phyloP scores from a whole-genome alignment of 2,329 filamentous ascomycete genomes.

The Sporothrix curviconia region DNA sequence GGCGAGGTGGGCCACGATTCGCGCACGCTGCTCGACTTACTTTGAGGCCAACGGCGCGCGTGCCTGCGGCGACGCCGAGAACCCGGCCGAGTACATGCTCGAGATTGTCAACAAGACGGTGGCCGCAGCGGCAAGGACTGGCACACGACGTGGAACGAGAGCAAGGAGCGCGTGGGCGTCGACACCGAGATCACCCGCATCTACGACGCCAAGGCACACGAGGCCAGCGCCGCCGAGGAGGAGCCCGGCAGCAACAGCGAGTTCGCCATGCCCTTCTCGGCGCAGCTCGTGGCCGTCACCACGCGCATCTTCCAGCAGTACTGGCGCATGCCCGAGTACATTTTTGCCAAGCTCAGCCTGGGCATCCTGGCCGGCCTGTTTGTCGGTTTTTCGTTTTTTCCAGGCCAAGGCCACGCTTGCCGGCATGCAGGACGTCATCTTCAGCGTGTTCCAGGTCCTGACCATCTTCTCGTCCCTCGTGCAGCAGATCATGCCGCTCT shows the following conservation, averaged over 20 bases:
- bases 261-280: conserved; percentile 61
- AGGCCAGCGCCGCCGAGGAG: neutral
- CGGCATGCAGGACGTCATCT: conserved; percentile 60
- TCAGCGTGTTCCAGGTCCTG: conserved; percentile 48
- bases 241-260: conserved; percentile 51
- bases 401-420: too few relatives aligned
- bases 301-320: conserved; percentile 68
- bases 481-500: conserved; percentile 60
- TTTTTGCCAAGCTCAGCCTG: conserved; percentile 62
- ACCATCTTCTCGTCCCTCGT: conserved; percentile 57
- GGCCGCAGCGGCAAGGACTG: conserved; percentile 60
- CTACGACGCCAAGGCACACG: conserved; percentile 17
- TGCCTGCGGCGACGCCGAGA: conserved; percentile 46
- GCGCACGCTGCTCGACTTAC: conserved; percentile 59
- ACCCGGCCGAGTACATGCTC: conserved; percentile 79
- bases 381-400: conserved; percentile 60
- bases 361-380: conserved; percentile 44
- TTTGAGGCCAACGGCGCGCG: conserved; percentile 70
- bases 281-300: conserved; percentile 55
- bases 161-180: conserved; percentile 62
- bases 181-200: conserved; percentile 45
- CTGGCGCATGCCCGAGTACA: conserved; percentile 70
- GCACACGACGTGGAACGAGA: conserved; percentile 39
- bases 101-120: conserved; percentile 54
- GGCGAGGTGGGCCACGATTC: conserved; percentile 59